phyloP scores from a whole-genome alignment of 1,139 yeast genomes.

The Yamadazyma conglobata region DNA sequence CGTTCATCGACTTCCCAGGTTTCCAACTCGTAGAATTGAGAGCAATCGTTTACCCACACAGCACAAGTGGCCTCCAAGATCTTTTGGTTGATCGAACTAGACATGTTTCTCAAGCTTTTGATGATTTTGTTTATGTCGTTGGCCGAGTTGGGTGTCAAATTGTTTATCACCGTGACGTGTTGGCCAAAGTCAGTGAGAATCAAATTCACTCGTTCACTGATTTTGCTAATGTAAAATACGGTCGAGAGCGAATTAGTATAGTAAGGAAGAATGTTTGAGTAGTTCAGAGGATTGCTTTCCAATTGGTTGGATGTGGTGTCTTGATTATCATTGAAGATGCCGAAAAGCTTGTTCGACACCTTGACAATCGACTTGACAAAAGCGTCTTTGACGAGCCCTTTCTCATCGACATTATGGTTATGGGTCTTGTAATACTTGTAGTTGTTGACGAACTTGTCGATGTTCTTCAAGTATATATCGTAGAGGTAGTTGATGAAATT shows the following conservation, averaged over 20 bases:
- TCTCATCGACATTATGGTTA: constrained; percentile 26
- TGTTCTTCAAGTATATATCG: constrained; percentile 27
- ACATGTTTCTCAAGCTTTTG: constrained; percentile 32
- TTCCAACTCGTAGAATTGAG: constrained; percentile 45
- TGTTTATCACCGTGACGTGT: constrained; percentile 33
- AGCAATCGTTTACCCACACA: constrained; percentile 48
- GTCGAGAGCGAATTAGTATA: constrained; percentile 44
- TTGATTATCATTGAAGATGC: constrained; percentile 30
- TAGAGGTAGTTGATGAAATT: constrained; percentile 37
- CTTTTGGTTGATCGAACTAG: constrained; percentile 34
- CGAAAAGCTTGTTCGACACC: constrained; percentile 25
- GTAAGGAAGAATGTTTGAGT: constrained; percentile 38
- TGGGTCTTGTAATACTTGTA: constrained; percentile 31
- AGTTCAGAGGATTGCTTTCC: constrained; percentile 36
- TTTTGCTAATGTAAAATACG: constrained; percentile 32
- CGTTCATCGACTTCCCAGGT: constrained; percentile 34
- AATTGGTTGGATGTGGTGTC: constrained; percentile 27
- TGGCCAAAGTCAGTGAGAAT: constrained; percentile 35
- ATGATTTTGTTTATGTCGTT: constrained; percentile 38
- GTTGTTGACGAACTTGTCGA: constrained; percentile 36
- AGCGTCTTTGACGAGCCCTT: constrained; percentile 26
- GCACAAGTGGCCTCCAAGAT: constrained; percentile 44
- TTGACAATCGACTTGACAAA: constrained; percentile 27
- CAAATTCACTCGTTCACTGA: constrained; percentile 27
- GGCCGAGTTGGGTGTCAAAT: constrained; percentile 20